Evolutionary conservation across 2,329 filamentous ascomycete genomes (phyloP).

Genomic region (Rhinocladiella mackenziei): DNA sequence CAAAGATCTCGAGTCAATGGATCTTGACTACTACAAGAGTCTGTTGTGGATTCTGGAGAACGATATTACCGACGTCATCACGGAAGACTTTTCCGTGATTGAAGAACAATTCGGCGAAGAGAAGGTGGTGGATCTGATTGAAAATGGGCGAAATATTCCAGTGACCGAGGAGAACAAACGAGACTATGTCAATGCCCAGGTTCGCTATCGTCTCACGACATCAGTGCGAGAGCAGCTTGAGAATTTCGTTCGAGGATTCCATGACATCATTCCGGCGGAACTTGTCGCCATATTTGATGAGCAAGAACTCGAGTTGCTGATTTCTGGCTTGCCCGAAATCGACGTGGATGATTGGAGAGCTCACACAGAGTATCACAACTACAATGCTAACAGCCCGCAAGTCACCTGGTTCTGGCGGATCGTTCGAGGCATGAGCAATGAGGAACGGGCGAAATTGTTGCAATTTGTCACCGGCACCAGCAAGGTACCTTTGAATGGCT

Average conservation of each 20-base stretch:
- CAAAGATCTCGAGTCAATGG: conserved; percentile 99
- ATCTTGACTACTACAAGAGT: conserved; percentile 98
- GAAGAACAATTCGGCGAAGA: conserved; percentile 91
- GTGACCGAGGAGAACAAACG: conserved; percentile 99
- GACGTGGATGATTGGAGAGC: conserved; percentile 99
- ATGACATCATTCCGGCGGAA: conserved; percentile 94
- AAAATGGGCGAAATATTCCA: conserved; percentile 82
- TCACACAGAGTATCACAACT: conserved; percentile 98
- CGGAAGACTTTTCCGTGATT: conserved; percentile 91
- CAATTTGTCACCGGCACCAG: conserved; percentile 98
- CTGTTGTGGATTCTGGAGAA: conserved; percentile 98
- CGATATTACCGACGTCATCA: conserved; percentile 96
- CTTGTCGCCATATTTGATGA: conserved; percentile 97
- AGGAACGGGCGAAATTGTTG: conserved; percentile 92
- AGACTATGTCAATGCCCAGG: conserved; percentile 89
- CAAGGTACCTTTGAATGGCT: conserved; percentile 96
- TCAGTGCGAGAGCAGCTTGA: conserved; percentile 95
- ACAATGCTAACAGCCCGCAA: conserved; percentile 86
- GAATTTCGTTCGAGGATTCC: conserved; percentile 89
- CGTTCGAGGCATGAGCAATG: conserved; percentile 94
- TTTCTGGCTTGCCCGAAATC: conserved; percentile 94
- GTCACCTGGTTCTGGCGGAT: conserved; percentile 99
- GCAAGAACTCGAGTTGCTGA: conserved; percentile 92
- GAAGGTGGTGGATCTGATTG: conserved; percentile 78
- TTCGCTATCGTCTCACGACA: conserved; percentile 86